Percentiles rank a stretch among this genome's conserved stretches.
phyloP scores from a whole-genome alignment of 23 red algal genomes.

The Gracilaria domingensis region DNA sequence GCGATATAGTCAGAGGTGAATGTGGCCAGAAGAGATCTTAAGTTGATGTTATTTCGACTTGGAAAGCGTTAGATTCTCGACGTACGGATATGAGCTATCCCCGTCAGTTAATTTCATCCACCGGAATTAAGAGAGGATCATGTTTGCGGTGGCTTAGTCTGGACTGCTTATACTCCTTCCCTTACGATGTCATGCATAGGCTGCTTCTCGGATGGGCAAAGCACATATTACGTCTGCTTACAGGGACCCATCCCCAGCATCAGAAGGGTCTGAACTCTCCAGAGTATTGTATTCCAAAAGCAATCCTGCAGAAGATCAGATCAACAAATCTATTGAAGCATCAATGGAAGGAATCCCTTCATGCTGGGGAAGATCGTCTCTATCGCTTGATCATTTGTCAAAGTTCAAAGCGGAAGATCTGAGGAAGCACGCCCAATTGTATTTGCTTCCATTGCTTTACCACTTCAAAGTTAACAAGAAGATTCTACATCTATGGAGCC shows the following conservation, averaged over 20 bases:
- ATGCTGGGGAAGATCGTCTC: neutral
- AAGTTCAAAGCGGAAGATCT: constrained; percentile 15
- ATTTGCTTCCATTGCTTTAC: neutral
- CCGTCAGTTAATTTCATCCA: neutral
- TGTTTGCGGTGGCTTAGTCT: neutral
- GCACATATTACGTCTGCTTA: neutral
- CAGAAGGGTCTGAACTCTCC: neutral
- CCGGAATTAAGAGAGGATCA: neutral
- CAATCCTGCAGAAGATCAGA: no score
- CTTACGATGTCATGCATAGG: constrained; percentile 15
- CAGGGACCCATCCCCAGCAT: neutral
- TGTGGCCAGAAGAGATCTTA: neutral
- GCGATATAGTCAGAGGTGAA: no score
- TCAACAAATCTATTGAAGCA: no score
- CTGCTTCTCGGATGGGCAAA: neutral
- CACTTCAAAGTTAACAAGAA: neutral
- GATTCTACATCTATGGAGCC: neutral
- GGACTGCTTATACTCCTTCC: constrained; percentile 18
- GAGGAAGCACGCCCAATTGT: constrained; percentile 7
- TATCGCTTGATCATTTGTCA: neutral
- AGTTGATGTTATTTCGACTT: neutral
- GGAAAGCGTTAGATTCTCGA: neutral
- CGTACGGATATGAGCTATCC: neutral
- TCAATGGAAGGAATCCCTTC: no score
- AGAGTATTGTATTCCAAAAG: neutral